These are phyloP conservation scores for Scleromitrula shiraiana DNA, from an alignment of 2,329 filamentous ascomycete genomes.

Conservation along the genomic window DNA sequence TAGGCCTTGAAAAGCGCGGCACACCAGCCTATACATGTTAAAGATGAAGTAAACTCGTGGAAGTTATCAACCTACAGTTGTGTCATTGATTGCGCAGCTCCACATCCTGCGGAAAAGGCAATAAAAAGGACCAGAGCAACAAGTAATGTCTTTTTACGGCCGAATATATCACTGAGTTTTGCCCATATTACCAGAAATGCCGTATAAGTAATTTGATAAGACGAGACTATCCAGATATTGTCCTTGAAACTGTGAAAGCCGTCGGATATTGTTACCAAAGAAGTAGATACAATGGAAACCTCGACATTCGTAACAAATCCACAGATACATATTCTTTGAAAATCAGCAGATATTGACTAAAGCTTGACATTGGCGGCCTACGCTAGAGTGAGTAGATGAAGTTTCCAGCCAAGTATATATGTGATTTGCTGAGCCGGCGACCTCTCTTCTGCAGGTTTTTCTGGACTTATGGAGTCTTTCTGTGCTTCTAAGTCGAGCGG, in stretches of 20 bases:
- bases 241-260: not conserved
- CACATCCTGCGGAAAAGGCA: not conserved
- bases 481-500: not conserved
- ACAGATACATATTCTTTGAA: conserved; percentile 9
- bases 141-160: not conserved
- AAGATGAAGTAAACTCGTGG: not conserved
- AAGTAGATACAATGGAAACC: not conserved
- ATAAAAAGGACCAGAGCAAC: not conserved
- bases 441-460: not conserved
- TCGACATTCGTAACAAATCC: not conserved
- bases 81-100: not conserved
- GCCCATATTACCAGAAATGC: conserved; percentile 1
- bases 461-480: not conserved
- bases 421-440: not conserved
- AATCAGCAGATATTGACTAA: not conserved
- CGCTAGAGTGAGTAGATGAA: not conserved
- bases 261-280: not conserved
- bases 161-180: conserved; percentile 1
- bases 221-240: not conserved
- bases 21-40: conserved; percentile 8
- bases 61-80: not conserved
- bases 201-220: not conserved
- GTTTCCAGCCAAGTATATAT: not conserved
- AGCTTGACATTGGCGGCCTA: not conserved
- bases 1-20: conserved; percentile 33